Evolutionary conservation across 345 rosid species (phyloP).

Genomic region (Alliaria petiolata): DNA sequence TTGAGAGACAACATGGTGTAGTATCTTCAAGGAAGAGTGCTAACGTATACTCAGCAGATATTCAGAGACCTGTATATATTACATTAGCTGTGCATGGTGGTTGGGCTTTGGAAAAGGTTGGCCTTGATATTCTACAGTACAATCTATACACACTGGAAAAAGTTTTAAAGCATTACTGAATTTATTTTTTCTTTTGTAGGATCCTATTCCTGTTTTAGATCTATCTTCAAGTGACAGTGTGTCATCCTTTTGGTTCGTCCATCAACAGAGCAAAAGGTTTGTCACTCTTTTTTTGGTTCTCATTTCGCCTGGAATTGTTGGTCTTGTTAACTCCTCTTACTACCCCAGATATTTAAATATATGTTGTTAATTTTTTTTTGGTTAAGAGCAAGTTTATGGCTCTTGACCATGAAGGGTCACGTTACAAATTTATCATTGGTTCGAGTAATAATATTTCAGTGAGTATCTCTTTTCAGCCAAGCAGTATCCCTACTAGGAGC

Average conservation of each 20-base stretch:
- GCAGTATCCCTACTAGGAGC: conserved; percentile 1
- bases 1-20: conserved; percentile 62
- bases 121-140: conserved; percentile 6
- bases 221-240: conserved; percentile 59
- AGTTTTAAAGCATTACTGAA: not conserved
- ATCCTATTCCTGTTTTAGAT: conserved; percentile 75
- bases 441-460: not conserved
- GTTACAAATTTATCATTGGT: not conserved
- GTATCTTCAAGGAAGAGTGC: conserved; percentile 58
- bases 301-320: not conserved
- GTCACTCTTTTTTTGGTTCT: conserved; percentile 18
- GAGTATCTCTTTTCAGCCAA: not conserved
- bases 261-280: conserved; percentile 92
- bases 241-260: conserved; percentile 93
- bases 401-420: conserved; percentile 2
- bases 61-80: conserved; percentile 72
- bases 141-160: not conserved
- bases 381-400: not conserved
- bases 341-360: not conserved
- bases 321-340: conserved; percentile 5
- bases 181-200: conserved; percentile 47
- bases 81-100: conserved; percentile 76
- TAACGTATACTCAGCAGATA: conserved; percentile 67
- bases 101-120: conserved; percentile 93
- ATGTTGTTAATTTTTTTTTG: not conserved